A percentile compares a stretch with the other conserved stretches of the same genome.
Evolutionary conservation across 2,329 filamentous ascomycete species (phyloP).

Genomic region (Fusarium newnesense): DNA sequence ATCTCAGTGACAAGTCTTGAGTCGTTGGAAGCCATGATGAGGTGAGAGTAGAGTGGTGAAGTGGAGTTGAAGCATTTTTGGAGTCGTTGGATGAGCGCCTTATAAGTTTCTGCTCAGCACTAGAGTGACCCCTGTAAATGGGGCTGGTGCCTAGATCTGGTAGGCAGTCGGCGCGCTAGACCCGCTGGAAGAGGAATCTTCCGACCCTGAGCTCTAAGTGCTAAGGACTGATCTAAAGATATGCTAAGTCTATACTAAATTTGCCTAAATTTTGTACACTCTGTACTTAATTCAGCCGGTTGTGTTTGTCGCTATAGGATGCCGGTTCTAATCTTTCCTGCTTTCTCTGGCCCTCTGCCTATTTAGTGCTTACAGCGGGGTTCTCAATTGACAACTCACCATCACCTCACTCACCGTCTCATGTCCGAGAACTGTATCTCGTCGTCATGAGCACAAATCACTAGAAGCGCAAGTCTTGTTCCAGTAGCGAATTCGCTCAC

Average conservation of each 20-base stretch:
- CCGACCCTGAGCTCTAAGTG: background rate
- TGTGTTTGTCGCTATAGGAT: too few species aligned
- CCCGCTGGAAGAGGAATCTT: background rate
- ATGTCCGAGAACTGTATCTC: background rate
- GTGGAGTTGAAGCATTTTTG: background rate
- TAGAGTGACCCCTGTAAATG: background rate
- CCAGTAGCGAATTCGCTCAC: background rate
- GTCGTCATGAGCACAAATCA: accelerated
- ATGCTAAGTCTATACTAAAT: background rate
- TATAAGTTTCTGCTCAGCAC: background rate
- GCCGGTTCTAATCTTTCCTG: too few species aligned
- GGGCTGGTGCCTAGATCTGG: background rate
- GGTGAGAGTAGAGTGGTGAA: background rate
- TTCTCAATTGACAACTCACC: background rate
- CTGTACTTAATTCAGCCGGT: accelerated
- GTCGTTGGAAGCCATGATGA: background rate
- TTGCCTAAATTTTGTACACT: background rate
- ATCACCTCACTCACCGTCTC: too few species aligned
- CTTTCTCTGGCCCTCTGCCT: background rate
- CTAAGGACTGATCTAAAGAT: background rate
- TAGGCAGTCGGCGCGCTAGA: background rate
- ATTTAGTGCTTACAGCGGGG: background rate
- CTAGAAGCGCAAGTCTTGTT: accelerated
- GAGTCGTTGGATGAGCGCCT: background rate
- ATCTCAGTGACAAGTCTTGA: background rate